Evolutionary conservation across 129 eudicot species (phyloP), one percentile per base, ranked within the genome.

Genomic region (Artemisia annua): DNA sequence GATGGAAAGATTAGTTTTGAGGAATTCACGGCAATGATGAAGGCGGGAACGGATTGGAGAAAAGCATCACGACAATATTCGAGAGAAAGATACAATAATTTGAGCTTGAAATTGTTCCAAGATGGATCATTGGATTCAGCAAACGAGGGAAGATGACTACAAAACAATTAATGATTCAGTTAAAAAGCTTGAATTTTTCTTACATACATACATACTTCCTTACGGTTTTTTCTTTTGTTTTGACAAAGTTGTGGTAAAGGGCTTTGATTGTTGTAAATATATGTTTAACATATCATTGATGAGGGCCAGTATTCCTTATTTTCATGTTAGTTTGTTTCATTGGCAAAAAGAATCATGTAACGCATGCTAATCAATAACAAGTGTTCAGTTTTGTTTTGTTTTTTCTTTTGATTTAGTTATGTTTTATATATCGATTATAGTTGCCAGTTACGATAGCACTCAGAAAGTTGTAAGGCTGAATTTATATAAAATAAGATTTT

Each of bases 41-140:
- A 93, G 77, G 83, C 96, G 4, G 98, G 98, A 62, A 89, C 96
- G 5, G 98, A 93, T 77, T 93, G 98, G 98, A 93, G 98, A 75
- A 93, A 93, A 76, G 98, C 98, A 56, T 92, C 98, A 1, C 87
- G 98, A 76, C 96, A 92, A 4, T 92, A 89, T 67, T 92, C 98
- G 12, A 76, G 98, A 58, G 96, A 89, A 54, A 85, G 96, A 26
- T 93, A 89, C 67, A 93, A 89, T 16, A 89, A 73, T 72, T 80
- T 93, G 19, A 93, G 98, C 88, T 80, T 87, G 77, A 83, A 79
- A 63, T 65, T 93, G 75, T 87, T 89, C 83, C 85, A 78, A 73
- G 91, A 93, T 61, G 98, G 92, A 53, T 92, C 98, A 8, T 5
- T 86, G 69, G 75, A 74, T 58, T 20, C 74, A 60, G 75, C 22